phyloP scores from a whole-genome alignment of 2,329 filamentous ascomycete genomes.

The Hypoxylon sp. region DNA sequence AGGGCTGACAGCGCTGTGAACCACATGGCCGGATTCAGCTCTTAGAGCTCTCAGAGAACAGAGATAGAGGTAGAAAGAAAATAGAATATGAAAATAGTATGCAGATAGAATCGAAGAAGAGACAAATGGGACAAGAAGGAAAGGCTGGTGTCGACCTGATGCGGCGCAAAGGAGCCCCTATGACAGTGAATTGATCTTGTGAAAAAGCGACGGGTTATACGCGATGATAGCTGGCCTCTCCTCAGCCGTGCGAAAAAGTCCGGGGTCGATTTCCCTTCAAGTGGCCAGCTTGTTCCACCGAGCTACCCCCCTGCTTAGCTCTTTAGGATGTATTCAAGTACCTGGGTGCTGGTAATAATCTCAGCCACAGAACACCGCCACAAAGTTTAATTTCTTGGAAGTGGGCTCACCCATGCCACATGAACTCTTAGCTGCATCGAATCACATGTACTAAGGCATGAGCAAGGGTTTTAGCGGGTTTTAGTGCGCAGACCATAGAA shows the following conservation, averaged over 20 bases:
- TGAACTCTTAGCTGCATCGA: slow-evolving; percentile 20
- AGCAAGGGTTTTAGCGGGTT: slow-evolving; percentile 6
- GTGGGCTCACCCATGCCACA: slow-evolving; percentile 3
- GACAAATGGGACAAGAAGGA: slow-evolving; percentile 37
- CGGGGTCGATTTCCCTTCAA: slow-evolving; percentile 41
- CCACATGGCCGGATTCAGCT: slow-evolving; percentile 48
- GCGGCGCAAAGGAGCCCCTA: slow-evolving; percentile 37
- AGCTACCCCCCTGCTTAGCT: slow-evolving; percentile 49
- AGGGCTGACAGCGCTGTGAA: slow-evolving; percentile 52
- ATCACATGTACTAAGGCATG: background rate
- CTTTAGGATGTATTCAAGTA: slow-evolving; percentile 8
- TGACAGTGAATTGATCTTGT: slow-evolving; percentile 33
- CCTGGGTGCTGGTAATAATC: background rate
- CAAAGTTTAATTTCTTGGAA: slow-evolving; percentile 7
- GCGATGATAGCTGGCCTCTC: slow-evolving; percentile 52
- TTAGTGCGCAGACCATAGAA: slow-evolving; percentile 24
- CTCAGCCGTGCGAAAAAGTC: slow-evolving; percentile 45
- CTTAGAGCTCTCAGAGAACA: slow-evolving; percentile 17
- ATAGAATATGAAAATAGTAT: slow-evolving; percentile 30
- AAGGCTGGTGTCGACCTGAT: slow-evolving; percentile 35
- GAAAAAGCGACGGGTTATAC: slow-evolving; percentile 26
- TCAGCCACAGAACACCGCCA: slow-evolving; percentile 31
- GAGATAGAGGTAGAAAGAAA: slow-evolving; percentile 23
- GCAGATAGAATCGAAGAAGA: slow-evolving; percentile 37
- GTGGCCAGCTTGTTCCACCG: slow-evolving; percentile 43